Evolutionary conservation across 192 early-diverging fungal genomes (phyloP).

Genomic region (Gonapodya prolifera): DNA sequence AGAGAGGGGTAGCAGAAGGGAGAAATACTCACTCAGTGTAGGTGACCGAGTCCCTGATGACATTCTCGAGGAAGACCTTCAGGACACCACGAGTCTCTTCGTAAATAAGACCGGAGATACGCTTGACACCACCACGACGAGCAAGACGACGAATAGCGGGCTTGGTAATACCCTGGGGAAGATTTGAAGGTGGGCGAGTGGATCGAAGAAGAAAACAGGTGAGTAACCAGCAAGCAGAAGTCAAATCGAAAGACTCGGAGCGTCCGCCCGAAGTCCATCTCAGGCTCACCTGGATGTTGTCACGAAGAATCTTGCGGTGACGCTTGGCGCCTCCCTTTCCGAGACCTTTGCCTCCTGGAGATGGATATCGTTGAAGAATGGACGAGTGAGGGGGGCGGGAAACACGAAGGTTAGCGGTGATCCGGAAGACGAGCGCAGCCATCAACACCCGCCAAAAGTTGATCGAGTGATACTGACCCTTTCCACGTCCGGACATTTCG

Average conservation of each 20-base stretch:
- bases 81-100: conserved; percentile 97
- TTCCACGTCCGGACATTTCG: conserved; percentile 94
- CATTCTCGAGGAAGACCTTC: conserved; percentile 98
- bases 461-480: conserved; percentile 28
- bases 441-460: neutral
- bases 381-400: neutral
- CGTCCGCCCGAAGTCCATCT: neutral
- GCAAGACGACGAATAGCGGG: conserved; percentile 98
- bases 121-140: conserved; percentile 99
- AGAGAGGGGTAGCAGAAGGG: neutral
- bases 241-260: conserved; percentile 15
- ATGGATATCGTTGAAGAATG: neutral
- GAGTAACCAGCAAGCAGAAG: conserved; percentile 18
- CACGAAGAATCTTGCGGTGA: conserved; percentile 99
- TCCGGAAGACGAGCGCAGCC: neutral
- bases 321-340: conserved; percentile 99
- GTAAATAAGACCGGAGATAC: conserved; percentile 99
- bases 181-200: conserved; percentile 12
- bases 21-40: conserved; percentile 62
- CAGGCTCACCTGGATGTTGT: conserved; percentile 73
- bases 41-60: conserved; percentile 97
- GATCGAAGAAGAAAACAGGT: conserved; percentile 14
- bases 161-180: conserved; percentile 75
- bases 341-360: conserved; percentile 58
- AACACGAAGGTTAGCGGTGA: neutral